These are phyloP conservation scores for Cetradonia linearis DNA, from an alignment of 495 filamentous ascomycete species.

Conservation along the genomic window DNA sequence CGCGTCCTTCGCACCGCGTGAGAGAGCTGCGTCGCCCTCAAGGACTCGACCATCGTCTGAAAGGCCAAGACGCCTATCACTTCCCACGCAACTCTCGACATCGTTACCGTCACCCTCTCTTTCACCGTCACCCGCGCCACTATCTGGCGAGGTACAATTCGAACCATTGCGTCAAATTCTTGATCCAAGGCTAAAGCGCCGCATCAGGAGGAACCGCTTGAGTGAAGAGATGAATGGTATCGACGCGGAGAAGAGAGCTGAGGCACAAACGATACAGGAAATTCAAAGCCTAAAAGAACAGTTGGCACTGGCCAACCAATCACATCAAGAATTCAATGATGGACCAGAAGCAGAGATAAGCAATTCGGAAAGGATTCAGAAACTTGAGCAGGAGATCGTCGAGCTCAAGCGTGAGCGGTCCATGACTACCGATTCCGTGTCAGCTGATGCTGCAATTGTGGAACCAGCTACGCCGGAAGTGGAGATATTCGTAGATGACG, in stretches of 20 bases:
- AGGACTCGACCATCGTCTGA: constrained; percentile 28
- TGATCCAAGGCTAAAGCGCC: constrained; percentile 59
- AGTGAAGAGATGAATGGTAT: constrained; percentile 67
- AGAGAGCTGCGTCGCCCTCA: constrained; percentile 28
- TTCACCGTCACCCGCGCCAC: constrained; percentile 24
- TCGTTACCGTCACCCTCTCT: constrained; percentile 21
- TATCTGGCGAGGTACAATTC: constrained; percentile 44
- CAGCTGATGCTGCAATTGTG: background rate
- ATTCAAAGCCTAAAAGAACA: constrained; percentile 44
- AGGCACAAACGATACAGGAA: constrained; percentile 41
- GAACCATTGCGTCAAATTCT: constrained; percentile 59
- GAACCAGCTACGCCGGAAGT: background rate
- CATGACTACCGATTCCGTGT: background rate
- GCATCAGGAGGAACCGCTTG: constrained; percentile 58
- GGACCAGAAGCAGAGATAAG: constrained; percentile 1
- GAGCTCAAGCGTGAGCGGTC: constrained; percentile 19
- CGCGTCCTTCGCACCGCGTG: constrained; percentile 38
- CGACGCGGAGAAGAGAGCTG: constrained; percentile 43
- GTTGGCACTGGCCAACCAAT: constrained; percentile 35
- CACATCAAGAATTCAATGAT: constrained; percentile 24
- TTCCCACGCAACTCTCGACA: constrained; percentile 27
- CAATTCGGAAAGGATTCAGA: constrained; percentile 28
- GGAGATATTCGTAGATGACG: constrained; percentile 1
- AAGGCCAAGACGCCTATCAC: constrained; percentile 26
- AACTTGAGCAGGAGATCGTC: constrained; percentile 32